Evolutionary conservation across 2,329 filamentous ascomycete genomes (phyloP).

Genomic region (Acrocalymma vagum): DNA sequence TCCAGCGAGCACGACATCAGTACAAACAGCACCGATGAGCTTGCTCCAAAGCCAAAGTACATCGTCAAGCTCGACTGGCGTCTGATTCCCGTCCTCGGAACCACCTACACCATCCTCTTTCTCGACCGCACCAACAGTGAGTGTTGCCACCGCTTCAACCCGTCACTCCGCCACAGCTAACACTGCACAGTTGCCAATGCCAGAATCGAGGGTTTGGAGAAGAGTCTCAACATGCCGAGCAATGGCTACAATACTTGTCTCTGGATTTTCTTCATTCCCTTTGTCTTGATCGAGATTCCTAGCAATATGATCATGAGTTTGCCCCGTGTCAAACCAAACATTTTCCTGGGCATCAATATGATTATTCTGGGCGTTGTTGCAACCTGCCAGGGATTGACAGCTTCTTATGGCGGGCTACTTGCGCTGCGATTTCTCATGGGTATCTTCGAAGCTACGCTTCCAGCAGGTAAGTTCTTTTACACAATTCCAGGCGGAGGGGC

Average conservation of each 20-base stretch:
- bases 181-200: slow-evolving; percentile 69
- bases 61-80: slow-evolving; percentile 67
- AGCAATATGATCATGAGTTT: slow-evolving; percentile 80
- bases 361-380: slow-evolving; percentile 67
- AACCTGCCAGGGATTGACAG: slow-evolving; percentile 39
- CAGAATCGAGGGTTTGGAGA: slow-evolving; percentile 62
- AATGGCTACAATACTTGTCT: slow-evolving; percentile 76
- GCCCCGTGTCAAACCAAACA: slow-evolving; percentile 70
- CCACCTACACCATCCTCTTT: slow-evolving; percentile 77
- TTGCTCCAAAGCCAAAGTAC: slow-evolving; percentile 50
- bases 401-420: slow-evolving; percentile 35
- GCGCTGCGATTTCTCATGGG: slow-evolving; percentile 42
- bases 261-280: slow-evolving; percentile 87
- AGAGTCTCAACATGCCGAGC: slow-evolving; percentile 68
- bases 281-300: slow-evolving; percentile 77
- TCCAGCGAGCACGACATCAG: slow-evolving; percentile 20
- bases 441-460: slow-evolving; percentile 41
- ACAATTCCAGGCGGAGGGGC: neutral
- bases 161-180: slow-evolving; percentile 12
- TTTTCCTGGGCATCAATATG: slow-evolving; percentile 86
- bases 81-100: slow-evolving; percentile 70
- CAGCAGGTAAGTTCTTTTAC: slow-evolving; percentile 26
- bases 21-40: slow-evolving; percentile 9
- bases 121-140: slow-evolving; percentile 70
- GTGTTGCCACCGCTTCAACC: slow-evolving; percentile 5